Conservation (phyloP, 768 basidiomycete species). For the Rhodosporidiobolus sp. region DNA sequence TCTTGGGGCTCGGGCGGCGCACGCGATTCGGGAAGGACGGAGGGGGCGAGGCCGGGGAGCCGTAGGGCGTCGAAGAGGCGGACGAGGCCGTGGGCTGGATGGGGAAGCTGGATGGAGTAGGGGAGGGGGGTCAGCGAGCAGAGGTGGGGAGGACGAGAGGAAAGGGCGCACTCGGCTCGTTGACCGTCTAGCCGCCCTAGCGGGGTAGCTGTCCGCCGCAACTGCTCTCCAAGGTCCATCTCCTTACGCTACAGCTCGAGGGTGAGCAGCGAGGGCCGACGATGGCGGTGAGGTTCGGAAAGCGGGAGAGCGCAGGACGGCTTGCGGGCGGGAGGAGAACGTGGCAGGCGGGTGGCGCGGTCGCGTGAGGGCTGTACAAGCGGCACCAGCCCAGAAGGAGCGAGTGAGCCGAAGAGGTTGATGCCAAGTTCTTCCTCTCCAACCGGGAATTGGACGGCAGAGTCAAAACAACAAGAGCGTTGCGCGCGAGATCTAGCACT, state of each 20-base stretch:
- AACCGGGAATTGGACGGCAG: too few relatives aligned
- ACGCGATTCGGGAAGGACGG: neutral
- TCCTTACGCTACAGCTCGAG: neutral
- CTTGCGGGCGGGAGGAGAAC: neutral
- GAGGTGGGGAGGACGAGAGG: neutral
- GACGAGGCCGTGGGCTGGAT: neutral
- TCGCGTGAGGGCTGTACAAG: neutral
- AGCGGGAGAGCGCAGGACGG: neutral
- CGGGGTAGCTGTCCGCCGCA: neutral
- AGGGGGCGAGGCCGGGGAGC: neutral
- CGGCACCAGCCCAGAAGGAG: too few relatives aligned
- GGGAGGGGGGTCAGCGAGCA: neutral
- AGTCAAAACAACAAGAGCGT: too few relatives aligned
- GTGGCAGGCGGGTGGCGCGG: too few relatives aligned
- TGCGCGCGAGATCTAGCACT: too few relatives aligned
- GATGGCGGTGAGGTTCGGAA: neutral
- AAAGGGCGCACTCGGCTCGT: neutral
- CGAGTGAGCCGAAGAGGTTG: too few relatives aligned
- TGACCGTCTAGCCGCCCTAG: neutral
- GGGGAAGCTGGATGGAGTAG: neutral
- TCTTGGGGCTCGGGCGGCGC: constrained; percentile 1
- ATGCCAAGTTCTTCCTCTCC: too few relatives aligned
- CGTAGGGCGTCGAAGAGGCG: neutral
- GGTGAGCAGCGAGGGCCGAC: neutral
- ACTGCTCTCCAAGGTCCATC: neutral